A percentile compares a stretch with the other conserved stretches of the same genome.
Evolutionary conservation across 345 rosid species (phyloP).

Genomic region (Xanthoceras sorbifolium): DNA sequence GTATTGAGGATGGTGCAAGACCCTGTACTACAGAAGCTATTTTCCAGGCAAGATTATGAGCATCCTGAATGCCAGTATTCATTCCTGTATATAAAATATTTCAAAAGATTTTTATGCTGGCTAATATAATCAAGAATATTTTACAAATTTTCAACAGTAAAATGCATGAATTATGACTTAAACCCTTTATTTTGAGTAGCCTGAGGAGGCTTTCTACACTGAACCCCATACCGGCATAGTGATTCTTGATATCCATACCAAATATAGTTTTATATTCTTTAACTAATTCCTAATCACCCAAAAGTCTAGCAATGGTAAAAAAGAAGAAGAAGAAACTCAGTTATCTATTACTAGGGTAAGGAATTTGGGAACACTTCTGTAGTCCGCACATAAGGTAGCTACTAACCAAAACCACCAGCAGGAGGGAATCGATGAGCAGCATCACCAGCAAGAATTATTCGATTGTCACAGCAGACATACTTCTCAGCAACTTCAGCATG

Average conservation of each 20-base stretch:
- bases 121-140: not conserved
- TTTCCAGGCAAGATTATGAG: slow-evolving; percentile 97
- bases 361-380: not conserved
- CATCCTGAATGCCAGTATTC: slow-evolving; percentile 99
- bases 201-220: not conserved
- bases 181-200: not conserved
- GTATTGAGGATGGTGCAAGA: slow-evolving; percentile 62
- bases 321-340: not conserved
- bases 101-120: not conserved
- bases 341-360: not conserved
- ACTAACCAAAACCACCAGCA: slow-evolving; percentile 98
- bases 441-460: slow-evolving; percentile 83
- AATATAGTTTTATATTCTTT: not conserved
- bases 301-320: not conserved
- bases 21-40: slow-evolving; percentile 65
- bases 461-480: slow-evolving; percentile 56
- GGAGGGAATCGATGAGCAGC: slow-evolving; percentile 98
- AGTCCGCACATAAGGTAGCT: not conserved
- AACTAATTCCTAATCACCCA: not conserved
- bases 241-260: not conserved
- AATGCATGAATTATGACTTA: slow-evolving; percentile 1
- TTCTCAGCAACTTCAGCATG: slow-evolving; percentile 97
- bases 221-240: not conserved
- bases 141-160: not conserved
- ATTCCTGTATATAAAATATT: slow-evolving; percentile 54